These are phyloP conservation scores for Flaveria linearis DNA, from an alignment of 129 eudicot genomes.

Conservation along the genomic window DNA sequence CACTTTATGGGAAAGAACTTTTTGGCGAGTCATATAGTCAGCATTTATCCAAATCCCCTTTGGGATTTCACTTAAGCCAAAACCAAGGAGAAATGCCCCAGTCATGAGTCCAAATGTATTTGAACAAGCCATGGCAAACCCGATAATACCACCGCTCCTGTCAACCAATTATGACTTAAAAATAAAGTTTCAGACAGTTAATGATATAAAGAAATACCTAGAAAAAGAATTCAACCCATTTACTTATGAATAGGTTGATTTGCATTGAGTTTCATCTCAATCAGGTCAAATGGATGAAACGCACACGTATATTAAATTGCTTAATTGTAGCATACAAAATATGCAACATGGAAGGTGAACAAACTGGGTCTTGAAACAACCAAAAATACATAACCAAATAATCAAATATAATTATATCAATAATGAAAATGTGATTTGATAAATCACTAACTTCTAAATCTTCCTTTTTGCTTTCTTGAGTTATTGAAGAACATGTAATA, in stretches of 20 bases:
- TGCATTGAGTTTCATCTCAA: too few relatives aligned
- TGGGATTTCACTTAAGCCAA: constrained; percentile 94
- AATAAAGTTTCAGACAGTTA: background rate
- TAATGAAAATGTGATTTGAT: background rate
- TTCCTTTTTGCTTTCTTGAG: constrained; percentile 5
- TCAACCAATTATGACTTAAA: constrained; percentile 12
- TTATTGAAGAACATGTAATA: background rate
- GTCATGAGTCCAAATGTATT: constrained; percentile 97
- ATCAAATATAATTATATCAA: background rate
- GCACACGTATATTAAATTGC: too few relatives aligned
- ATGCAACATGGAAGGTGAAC: too few relatives aligned
- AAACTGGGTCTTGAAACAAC: too few relatives aligned
- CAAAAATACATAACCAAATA: too few relatives aligned
- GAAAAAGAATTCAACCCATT: background rate
- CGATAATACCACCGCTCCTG: constrained; percentile 80
- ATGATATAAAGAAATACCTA: background rate
- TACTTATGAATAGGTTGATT: too few relatives aligned
- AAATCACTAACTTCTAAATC: background rate
- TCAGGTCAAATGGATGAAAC: too few relatives aligned
- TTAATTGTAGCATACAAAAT: too few relatives aligned
- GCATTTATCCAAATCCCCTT: constrained; percentile 79
- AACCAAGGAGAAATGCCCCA: constrained; percentile 95
- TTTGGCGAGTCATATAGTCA: constrained; percentile 67
- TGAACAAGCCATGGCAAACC: constrained; percentile 96
- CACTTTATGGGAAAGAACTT: constrained; percentile 83